phyloP scores from a whole-genome alignment of 495 filamentous ascomycete genomes.

The Penicillium salamii region DNA sequence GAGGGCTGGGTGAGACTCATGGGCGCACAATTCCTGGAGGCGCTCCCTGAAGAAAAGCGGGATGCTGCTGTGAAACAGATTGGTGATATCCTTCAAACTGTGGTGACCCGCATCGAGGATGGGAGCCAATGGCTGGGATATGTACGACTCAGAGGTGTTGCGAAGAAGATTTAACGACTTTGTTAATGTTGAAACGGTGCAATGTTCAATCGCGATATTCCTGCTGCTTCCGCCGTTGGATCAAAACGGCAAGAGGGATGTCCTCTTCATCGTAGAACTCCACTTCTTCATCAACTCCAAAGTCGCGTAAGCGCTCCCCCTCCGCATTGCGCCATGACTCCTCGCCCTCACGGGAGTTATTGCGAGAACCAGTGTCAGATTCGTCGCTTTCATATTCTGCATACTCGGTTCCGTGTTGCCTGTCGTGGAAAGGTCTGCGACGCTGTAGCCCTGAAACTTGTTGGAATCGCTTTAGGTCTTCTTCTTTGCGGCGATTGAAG shows the following conservation, averaged over 20 bases:
- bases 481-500: conserved; percentile 55
- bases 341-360: conserved; percentile 47
- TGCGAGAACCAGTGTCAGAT: conserved; percentile 19
- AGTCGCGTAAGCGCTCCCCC: conserved; percentile 82
- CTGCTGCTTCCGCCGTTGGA: conserved; percentile 26
- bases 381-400: conserved; percentile 32
- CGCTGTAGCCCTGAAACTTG: conserved; percentile 31
- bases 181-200: neutral
- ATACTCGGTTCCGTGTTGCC: conserved; percentile 31
- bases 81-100: conserved; percentile 58
- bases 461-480: conserved; percentile 47
- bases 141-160: conserved; percentile 56
- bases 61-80: conserved; percentile 56
- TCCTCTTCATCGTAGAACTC: conserved; percentile 81
- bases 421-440: conserved; percentile 51
- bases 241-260: conserved; percentile 60
- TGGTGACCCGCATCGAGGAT: conserved; percentile 47
- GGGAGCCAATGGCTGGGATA: conserved; percentile 65
- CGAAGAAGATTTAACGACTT: neutral
- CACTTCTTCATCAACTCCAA: conserved; percentile 82
- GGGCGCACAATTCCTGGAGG: conserved; percentile 56
- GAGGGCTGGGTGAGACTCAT: conserved; percentile 71
- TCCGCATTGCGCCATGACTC: conserved; percentile 80
- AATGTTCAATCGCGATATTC: neutral
- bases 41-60: conserved; percentile 46